A percentile compares a stretch with the other conserved stretches of the same genome.
Conservation (phyloP, 179 eudicot species). For the Silene noctiflora region DNA sequence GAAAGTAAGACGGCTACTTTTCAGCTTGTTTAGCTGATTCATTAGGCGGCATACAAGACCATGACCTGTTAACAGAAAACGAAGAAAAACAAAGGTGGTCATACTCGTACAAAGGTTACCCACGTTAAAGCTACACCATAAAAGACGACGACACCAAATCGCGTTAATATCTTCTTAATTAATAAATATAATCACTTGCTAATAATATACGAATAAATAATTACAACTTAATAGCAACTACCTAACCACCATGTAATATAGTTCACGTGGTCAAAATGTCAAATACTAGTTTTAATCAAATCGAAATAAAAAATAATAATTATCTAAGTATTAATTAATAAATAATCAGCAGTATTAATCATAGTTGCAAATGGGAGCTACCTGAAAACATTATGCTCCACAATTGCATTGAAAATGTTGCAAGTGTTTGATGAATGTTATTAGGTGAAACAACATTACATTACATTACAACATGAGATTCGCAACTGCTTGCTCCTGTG, state of each 20-base stretch:
- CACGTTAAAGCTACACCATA: not conserved
- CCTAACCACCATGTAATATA: constrained; percentile 18
- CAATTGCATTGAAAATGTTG: not conserved
- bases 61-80: not conserved
- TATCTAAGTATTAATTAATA: not conserved
- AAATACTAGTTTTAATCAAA: not conserved
- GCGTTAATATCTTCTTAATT: not conserved
- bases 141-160: not conserved
- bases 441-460: not conserved
- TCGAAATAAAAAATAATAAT: not conserved
- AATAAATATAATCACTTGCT: not conserved
- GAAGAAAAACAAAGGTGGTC: not conserved
- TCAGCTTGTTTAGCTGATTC: too few relatives aligned
- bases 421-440: not conserved
- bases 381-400: not conserved
- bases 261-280: not conserved
- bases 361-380: not conserved
- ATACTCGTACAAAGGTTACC: not conserved
- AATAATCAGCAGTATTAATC: too few relatives aligned
- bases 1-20: too few relatives aligned
- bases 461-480: not conserved
- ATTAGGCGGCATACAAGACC: not conserved
- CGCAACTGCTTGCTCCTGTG: not conserved
- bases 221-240: not conserved
- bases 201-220: not conserved